phyloP scores from a whole-genome alignment of 345 rosid genomes.

The Bruguiera parviflora region DNA sequence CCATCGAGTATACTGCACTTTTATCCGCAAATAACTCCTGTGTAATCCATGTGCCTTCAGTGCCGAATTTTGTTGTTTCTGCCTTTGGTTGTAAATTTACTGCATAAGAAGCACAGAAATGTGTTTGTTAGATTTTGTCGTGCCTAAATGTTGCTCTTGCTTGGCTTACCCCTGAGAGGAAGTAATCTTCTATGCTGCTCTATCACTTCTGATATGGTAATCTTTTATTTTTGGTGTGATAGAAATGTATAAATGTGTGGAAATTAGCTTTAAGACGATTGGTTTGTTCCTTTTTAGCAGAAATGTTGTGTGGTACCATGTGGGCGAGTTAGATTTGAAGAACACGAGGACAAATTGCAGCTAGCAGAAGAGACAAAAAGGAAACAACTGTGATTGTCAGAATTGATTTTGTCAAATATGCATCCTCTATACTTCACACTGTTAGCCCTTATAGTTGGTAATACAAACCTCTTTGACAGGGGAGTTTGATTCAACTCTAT shows the following conservation, averaged over 20 bases:
- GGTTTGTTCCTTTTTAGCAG: slow-evolving; percentile 7
- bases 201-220: not conserved
- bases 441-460: not conserved
- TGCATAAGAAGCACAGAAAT: not conserved
- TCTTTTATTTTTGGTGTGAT: not conserved
- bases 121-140: not conserved
- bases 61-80: no score
- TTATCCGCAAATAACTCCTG: no score
- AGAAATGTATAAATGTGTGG: not conserved
- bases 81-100: not conserved
- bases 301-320: slow-evolving; percentile 8
- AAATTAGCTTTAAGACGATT: not conserved
- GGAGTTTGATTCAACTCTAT: no score
- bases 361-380: slow-evolving; percentile 9
- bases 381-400: slow-evolving; percentile 2
- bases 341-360: not conserved
- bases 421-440: not conserved
- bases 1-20: not conserved
- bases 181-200: not conserved
- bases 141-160: not conserved
- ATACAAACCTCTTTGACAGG: not conserved
- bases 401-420: not conserved
- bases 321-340: not conserved
- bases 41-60: no score
- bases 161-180: not conserved